Evolutionary conservation across 148 eudicot species (phyloP), one percentile per base, ranked within the genome.

Genomic region (Mesembryanthemum crystallinum): DNA sequence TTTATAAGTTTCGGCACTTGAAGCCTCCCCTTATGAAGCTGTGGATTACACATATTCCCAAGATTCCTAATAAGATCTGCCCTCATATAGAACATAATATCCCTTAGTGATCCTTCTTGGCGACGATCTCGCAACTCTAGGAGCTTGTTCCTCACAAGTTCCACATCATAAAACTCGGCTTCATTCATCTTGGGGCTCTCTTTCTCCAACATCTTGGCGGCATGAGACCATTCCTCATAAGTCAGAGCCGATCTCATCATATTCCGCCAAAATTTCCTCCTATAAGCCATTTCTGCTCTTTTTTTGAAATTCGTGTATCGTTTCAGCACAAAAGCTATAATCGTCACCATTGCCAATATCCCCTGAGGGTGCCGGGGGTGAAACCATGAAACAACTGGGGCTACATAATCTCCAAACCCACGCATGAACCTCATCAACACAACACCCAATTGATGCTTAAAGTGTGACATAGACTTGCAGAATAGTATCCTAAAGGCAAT

Each of bases 211-310:
- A 92, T 95, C 70, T 87, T 92, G 27, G 99, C 91, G 43, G 97
- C 98, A 76, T 96, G 98, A 63, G 97, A 89, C 98, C 98, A 96
- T 71, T 91, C 97, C 81, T 96, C 98, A 69, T 91, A 91, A 15
- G 86, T 92, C 42, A 88, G 77, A 0, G 99, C 98, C 11, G 83
- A 64, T 73, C 87, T 86, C 97, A 96, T 96, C 97, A 92, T 82
- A 82, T 96, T 96, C 76, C 97, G 84, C 99, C 99, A 96, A 74
- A 91, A 91, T 59, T 96, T 96, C 81, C 97, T 91, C 80, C 86
- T 81, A 68, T 96, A 96, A 29, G 92, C 99, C 81, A 92, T 71
- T 68, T 96, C 93, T 2, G 98, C 98, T 76, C 82, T 91, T 29
- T 72, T 51, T 72, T 92, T 92, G 33, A 96, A 91, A 80, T 91